Percentiles rank a stretch among this genome's conserved stretches.
These are phyloP conservation scores for Torulaspora delbrueckii DNA, from an alignment of 805 yeast genomes.

Conservation along the genomic window DNA sequence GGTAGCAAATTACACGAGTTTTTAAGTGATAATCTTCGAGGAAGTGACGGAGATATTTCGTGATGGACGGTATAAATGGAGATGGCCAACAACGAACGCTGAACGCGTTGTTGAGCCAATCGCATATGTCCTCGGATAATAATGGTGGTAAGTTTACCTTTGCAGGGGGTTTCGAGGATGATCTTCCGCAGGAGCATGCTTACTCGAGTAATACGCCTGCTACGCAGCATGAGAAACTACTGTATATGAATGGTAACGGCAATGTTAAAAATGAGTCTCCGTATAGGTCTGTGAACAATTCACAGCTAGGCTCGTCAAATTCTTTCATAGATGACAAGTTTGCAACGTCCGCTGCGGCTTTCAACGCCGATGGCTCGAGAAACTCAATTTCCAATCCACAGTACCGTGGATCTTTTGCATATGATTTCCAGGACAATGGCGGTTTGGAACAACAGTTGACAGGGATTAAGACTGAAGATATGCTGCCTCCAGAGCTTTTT, in stretches of 20 bases:
- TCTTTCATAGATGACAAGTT: conserved; percentile 27
- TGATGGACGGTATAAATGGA: conserved; percentile 1
- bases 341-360: conserved; percentile 5
- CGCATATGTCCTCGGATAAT: conserved; percentile 1
- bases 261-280: neutral
- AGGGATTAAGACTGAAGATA: conserved; percentile 1
- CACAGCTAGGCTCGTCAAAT: conserved; percentile 4
- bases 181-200: conserved; percentile 5
- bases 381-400: conserved; percentile 6
- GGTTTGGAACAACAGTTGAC: conserved; percentile 1
- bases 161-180: conserved; percentile 2
- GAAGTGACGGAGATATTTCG: neutral
- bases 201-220: conserved; percentile 21
- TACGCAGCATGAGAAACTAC: conserved; percentile 23
- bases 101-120: conserved; percentile 8
- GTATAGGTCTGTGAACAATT: neutral
- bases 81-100: conserved; percentile 8
- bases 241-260: conserved; percentile 11
- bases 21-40: neutral
- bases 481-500: conserved; percentile 17
- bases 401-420: conserved; percentile 3
- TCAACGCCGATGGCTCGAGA: conserved; percentile 4
- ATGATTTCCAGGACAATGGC: neutral
- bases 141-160: neutral
- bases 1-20: neutral